These are phyloP conservation scores for Penicillium waksmanii DNA, from an alignment of 495 filamentous ascomycete species.

Conservation along the genomic window DNA sequence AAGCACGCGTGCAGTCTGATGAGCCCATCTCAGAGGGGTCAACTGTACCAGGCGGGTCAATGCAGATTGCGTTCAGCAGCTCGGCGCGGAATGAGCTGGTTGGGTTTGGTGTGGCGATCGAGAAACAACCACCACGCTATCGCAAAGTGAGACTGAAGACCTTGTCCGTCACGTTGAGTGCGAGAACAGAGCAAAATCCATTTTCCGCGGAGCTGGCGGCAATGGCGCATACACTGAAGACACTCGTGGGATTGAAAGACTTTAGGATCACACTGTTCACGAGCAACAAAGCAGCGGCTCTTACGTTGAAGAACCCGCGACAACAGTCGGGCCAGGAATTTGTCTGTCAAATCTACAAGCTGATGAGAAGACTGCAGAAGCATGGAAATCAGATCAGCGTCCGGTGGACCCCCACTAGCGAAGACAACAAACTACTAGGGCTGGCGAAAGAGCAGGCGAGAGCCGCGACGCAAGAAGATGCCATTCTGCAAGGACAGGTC, in stretches of 20 bases:
- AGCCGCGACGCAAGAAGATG: not conserved
- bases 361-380: constrained; percentile 1
- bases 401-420: not conserved
- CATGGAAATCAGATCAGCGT: not conserved
- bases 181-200: not conserved
- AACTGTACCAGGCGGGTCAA: not conserved
- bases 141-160: not conserved
- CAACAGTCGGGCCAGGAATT: constrained; percentile 3
- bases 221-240: too few species aligned
- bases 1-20: not conserved
- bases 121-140: not conserved
- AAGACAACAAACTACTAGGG: constrained; percentile 2
- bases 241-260: too few species aligned
- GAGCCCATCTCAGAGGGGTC: not conserved
- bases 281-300: too few species aligned
- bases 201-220: too few species aligned
- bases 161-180: not conserved
- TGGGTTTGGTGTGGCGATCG: not conserved
- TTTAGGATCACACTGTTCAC: too few species aligned
- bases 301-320: too few species aligned
- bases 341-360: not conserved
- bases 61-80: not conserved
- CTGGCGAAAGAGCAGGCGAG: constrained; percentile 3
- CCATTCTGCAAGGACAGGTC: not conserved
- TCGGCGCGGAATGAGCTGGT: not conserved